phyloP scores from a whole-genome alignment of 345 rosid species.

The Syzygium grande region DNA sequence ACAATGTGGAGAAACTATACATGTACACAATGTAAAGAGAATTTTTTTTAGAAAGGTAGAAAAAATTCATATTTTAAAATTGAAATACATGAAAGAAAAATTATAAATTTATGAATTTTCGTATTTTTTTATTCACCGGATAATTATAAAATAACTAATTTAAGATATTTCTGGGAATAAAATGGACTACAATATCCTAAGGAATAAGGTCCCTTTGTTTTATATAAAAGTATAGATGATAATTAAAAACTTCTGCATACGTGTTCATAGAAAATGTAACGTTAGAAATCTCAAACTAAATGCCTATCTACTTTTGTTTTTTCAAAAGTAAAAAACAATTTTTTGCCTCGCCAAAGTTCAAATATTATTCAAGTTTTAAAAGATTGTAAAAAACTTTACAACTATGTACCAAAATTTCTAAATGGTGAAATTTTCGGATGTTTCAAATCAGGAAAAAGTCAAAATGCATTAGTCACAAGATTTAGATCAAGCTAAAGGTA shows the following conservation, averaged over 20 bases:
- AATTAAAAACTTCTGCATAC: not conserved
- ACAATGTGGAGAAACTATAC: too few relatives aligned
- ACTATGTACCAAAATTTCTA: not conserved
- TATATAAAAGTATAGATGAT: not conserved
- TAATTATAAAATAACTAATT: not conserved
- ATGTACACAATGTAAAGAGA: too few relatives aligned
- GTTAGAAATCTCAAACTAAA: not conserved
- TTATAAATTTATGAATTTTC: not conserved
- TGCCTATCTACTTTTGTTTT: not conserved
- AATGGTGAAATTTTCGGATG: not conserved
- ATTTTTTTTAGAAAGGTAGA: not conserved
- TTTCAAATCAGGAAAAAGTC: not conserved
- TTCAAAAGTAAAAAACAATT: not conserved
- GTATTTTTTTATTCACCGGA: not conserved
- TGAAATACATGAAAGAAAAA: not conserved
- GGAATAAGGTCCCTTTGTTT: not conserved
- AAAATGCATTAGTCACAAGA: not conserved
- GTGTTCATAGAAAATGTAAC: not conserved
- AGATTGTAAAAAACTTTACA: too few relatives aligned
- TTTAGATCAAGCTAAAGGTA: not conserved
- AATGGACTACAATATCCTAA: not conserved
- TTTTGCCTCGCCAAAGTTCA: not conserved
- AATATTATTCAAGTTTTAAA: not conserved
- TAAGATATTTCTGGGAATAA: not conserved
- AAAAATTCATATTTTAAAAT: not conserved